Base-by-base conservation (phyloP, 805 yeast genomes). In the Saturnispora saitoi region DNA sequence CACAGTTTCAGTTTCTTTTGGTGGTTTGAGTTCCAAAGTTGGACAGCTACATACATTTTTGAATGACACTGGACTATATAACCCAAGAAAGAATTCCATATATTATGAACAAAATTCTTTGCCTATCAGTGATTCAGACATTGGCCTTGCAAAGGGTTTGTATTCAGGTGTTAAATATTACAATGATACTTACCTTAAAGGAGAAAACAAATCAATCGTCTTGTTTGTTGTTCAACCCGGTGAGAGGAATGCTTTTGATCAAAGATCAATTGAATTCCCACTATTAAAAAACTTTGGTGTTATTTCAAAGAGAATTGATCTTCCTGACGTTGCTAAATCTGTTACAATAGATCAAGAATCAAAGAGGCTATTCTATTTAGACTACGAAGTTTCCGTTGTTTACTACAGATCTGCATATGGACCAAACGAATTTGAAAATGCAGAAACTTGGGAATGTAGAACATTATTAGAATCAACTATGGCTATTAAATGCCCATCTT, bases 1-100 rank as follows among this genome's bases (percentile, higher is more conserved):
- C 66, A 90, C 99, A 1, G 87, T 93, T 3, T 85, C 96, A 58
- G 96, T 91, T 3, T 90, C 97, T 1, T 93, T 93, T 69, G 96
- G 95, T 19, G 98, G 95, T 0, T 71, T 93, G 49, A 83, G 95
- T 2, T 64, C 88, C 12, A 85, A 83, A 61, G 91, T 87, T 24
- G 85, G 93, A 19, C 71, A 77, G 55, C 69, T 87, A 49, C 99
- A 93, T 65, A 64, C 72, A 19, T 86, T 76, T 57, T 65, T 84
- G 58, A 83, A 85, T 60, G 59, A 65, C 4, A 59, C 70, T 7
- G 89, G 89, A 3, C 64, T 66, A n/a, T 86, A 85, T 58, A 22
- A 51, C 19, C 59, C 67, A 4, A 70, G 71, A 39, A 60, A 73
- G 1, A 63, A 64, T 19, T 71, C 68, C 51, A 78, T 73, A 41